Base-by-base conservation (phyloP, 2,329 filamentous ascomycete species). In the Colletotrichum australisinense region DNA sequence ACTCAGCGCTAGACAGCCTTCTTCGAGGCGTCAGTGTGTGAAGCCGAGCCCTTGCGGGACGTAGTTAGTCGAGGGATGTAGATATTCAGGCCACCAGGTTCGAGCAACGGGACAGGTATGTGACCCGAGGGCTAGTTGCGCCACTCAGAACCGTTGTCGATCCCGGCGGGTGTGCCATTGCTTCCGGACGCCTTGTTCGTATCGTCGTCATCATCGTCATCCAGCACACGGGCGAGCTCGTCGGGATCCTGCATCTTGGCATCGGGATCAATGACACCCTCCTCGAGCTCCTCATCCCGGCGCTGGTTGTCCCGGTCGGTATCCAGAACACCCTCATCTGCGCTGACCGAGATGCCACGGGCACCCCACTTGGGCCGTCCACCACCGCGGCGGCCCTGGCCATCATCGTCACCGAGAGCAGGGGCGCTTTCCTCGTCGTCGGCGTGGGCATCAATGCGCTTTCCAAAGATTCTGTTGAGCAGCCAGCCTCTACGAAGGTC, bases 401-500 rank as follows among this genome's bases (percentile, higher is more conserved):
- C 76, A 5, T 78, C 75, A 55, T 81, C 76, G 35, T 80, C 77
- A 7, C 86, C 85, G 28, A 90, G 80, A 26, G 85, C 86, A 3
- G 86, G 88, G 1, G 84, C 84, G 56, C 87, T 89, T 80, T 93
- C 91, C 78, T 93, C 91, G 71, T 92, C 91, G 22, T 90, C 87
- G 3, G 87, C 86, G 63, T 86, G 84, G 2, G 85, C 80, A 66
- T 87, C 85, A 32, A 86, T 82, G 76, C 86, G 82, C 84, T 88
- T 88, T 67, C 93, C 94, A 73, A 97, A 92, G 76, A 98, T 91
- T 63, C 92, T 90, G 76, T 90, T 90, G 11, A 98, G 90, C 32
- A 98, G 86, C 92, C 95, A 98, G 75, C 95, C 94, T 69, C 94
- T 92, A 75, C 92, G 89, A 80, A 97, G 87, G 80, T 98, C 96